Evolutionary conservation across 257 asterid genomes (phyloP), one percentile per base, ranked within the genome.

Genomic region (Rhazya stricta): DNA sequence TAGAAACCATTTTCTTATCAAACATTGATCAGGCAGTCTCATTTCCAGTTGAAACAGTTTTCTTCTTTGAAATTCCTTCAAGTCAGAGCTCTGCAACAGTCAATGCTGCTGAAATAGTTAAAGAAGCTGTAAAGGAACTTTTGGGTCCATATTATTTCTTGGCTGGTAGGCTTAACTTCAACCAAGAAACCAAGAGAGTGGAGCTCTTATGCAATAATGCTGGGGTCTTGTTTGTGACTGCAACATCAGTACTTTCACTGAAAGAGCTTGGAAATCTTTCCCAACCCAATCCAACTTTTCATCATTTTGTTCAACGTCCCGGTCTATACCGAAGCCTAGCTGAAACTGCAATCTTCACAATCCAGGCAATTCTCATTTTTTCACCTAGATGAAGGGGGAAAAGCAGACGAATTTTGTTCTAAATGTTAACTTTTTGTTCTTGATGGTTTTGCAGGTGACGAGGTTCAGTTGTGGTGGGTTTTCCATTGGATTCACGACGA

Each of bases 131-230:
- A 11, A 76, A 81, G 65, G 78, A 60, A 74, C 85, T 85, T 74
- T 72, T 85, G 61, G 74, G 74, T 16, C 89, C 87, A 9, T 85
- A 83, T 21, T 85, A 85, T 42, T 85, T 85, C 83, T 65, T 83
- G 88, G 84, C 86, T 62, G 86, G 89, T 23, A 83, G 89, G 80
- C 87, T 85, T 13, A 76, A 67, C 53, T 81, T 81, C 72, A 79
- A 77, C 51, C 66, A 72, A 32, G 83, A 81, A 43, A 63, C 75
- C 23, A 69, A 72, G 45, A 86, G 89, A 32, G 16, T 83, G 29
- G 88, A 83, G 81, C 89, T 86, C 32, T n/a, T 77, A 1, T 86
- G 88, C 79, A 83, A 79, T 72, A 85, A 83, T 80, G 82, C 79
- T 39, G 87, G 89, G 25, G 87, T 78, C 36, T 4, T 73, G 83